Percentiles rank a stretch among this genome's conserved stretches.
These are phyloP conservation scores for Phyllosticta citribraziliensis DNA, from an alignment of 2,329 filamentous ascomycete genomes.

Conservation along the genomic window DNA sequence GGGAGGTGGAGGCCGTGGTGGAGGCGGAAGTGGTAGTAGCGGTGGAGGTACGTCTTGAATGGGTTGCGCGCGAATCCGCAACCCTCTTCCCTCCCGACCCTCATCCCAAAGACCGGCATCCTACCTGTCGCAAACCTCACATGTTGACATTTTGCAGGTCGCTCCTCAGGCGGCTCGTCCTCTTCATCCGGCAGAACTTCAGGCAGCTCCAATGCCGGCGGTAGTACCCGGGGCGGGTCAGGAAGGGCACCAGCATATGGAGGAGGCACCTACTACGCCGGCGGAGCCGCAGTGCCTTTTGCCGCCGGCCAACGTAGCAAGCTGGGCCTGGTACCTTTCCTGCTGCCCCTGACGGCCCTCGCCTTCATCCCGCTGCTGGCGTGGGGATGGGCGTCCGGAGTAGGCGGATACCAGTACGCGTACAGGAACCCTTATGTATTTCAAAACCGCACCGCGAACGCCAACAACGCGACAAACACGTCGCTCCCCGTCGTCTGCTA, in stretches of 20 bases:
- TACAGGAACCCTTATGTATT: constrained; percentile 49
- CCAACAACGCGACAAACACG: constrained; percentile 42
- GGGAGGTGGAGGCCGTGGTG: constrained; percentile 23
- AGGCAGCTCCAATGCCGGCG: constrained; percentile 24
- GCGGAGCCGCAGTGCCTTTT: constrained; percentile 51
- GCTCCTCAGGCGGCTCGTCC: constrained; percentile 12
- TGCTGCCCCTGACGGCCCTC: constrained; percentile 39
- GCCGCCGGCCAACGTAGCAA: constrained; percentile 40
- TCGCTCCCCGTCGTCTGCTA: constrained; percentile 52
- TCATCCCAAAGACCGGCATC: neutral
- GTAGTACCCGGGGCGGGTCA: constrained; percentile 45
- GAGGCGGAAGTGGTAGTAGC: neutral
- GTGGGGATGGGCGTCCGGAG: constrained; percentile 41
- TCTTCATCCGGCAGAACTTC: constrained; percentile 15
- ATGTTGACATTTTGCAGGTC: constrained; percentile 2
- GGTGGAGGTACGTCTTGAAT: neutral
- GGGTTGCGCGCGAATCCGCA: neutral
- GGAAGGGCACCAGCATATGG: constrained; percentile 50
- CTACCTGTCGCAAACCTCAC: neutral
- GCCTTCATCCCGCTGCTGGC: constrained; percentile 50
- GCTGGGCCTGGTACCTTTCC: constrained; percentile 41
- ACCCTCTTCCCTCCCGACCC: neutral
- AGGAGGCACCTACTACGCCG: constrained; percentile 56
- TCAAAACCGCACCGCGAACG: constrained; percentile 34
- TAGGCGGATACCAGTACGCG: constrained; percentile 51